Evolutionary conservation across 75 land plant genomes (phyloP).

Genomic region (Cupressus sempervirens): DNA sequence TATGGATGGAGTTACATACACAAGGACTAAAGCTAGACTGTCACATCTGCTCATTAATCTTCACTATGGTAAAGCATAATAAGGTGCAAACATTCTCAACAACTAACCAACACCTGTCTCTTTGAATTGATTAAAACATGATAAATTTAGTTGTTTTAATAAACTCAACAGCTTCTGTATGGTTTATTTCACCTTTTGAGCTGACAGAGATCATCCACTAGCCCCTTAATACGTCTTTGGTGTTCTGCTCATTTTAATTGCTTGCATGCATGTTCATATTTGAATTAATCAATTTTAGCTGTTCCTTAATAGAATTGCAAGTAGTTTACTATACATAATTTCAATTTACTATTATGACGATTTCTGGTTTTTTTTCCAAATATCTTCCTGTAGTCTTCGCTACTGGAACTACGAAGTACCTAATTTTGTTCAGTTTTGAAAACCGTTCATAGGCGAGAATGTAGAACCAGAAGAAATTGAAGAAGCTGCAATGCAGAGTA

Average conservation of each 20-base stretch:
- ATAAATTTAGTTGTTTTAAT: not conserved
- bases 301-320: not conserved
- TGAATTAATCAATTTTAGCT: not conserved
- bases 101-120: not conserved
- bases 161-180: not conserved
- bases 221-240: not conserved
- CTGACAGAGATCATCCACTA: not conserved
- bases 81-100: no score
- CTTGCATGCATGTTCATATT: not conserved
- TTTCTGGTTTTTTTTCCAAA: not conserved
- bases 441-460: constrained; percentile 67
- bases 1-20: no score
- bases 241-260: not conserved
- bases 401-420: not conserved
- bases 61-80: no score
- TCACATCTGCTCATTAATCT: no score
- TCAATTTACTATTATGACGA: not conserved
- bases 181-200: not conserved
- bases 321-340: not conserved
- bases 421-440: not conserved
- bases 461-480: constrained; percentile 87
- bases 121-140: not conserved
- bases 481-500: constrained; percentile 81
- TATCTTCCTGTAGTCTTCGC: not conserved
- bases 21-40: no score